phyloP scores from a whole-genome alignment of 352 stramenopile species.

The Phytophthora pluvialis region DNA sequence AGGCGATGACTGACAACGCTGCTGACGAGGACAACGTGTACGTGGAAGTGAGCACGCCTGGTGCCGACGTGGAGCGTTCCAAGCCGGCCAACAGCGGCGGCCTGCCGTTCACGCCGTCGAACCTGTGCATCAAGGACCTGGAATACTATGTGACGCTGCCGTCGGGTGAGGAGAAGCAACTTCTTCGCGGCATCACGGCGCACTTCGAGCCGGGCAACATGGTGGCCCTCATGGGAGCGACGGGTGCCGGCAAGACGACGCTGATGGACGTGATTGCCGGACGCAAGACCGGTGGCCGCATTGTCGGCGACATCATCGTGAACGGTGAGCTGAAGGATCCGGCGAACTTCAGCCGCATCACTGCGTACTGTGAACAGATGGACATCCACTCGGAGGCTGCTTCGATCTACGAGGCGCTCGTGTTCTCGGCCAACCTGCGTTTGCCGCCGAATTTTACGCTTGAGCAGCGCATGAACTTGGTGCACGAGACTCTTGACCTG shows the following conservation, averaged over 20 bases:
- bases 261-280: slow-evolving; percentile 70
- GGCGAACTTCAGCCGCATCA: slow-evolving; percentile 73
- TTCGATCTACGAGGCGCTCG: slow-evolving; percentile 90
- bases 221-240: slow-evolving; percentile 77
- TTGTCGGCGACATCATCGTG: slow-evolving; percentile 86
- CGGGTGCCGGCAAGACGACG: slow-evolving; percentile 67
- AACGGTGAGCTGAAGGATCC: slow-evolving; percentile 90
- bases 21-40: slow-evolving; percentile 37
- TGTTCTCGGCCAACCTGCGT: slow-evolving; percentile 91
- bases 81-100: slow-evolving; percentile 28
- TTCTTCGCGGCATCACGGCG: slow-evolving; percentile 50
- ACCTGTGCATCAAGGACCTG: slow-evolving; percentile 58
- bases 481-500: slow-evolving; percentile 62
- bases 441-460: slow-evolving; percentile 58
- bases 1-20: slow-evolving; percentile 38
- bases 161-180: slow-evolving; percentile 58
- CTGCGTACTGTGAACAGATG: slow-evolving; percentile 83
- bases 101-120: slow-evolving; percentile 51
- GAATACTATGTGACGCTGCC: slow-evolving; percentile 70
- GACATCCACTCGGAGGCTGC: slow-evolving; percentile 86
- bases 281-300: slow-evolving; percentile 60
- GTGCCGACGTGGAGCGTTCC: not conserved
- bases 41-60: slow-evolving; percentile 40
- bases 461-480: slow-evolving; percentile 54
- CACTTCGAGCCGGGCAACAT: slow-evolving; percentile 67